These are phyloP conservation scores for Trametes polyzona DNA, from an alignment of 1,284 basidiomycete species.

Conservation along the genomic window DNA sequence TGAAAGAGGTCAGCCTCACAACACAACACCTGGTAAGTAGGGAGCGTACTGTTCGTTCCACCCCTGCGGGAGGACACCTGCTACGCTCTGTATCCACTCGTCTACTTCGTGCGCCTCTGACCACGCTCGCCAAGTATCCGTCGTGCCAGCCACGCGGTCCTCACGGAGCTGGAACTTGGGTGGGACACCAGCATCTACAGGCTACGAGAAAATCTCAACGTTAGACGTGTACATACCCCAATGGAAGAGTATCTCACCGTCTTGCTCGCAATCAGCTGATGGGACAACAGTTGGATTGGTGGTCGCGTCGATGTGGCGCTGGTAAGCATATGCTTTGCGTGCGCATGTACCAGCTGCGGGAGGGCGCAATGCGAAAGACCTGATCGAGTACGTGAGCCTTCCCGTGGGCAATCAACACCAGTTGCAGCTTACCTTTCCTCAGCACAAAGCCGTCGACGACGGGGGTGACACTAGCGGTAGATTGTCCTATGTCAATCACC, in stretches of 20 bases:
- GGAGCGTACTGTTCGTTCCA: conserved; percentile 85
- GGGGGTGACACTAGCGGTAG: conserved; percentile 89
- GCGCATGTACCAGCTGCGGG: conserved; percentile 78
- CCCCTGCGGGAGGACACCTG: conserved; percentile 81
- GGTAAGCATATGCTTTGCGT: conserved; percentile 67
- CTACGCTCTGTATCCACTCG: conserved; percentile 91
- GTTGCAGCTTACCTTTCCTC: conserved; percentile 75
- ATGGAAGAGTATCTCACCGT: conserved; percentile 41
- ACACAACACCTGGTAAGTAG: neutral
- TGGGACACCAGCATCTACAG: conserved; percentile 59
- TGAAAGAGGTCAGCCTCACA: conserved; percentile 28
- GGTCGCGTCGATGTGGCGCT: conserved; percentile 51
- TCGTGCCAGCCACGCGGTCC: conserved; percentile 75
- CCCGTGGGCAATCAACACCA: neutral
- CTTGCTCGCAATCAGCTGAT: conserved; percentile 89
- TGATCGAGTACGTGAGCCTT: conserved; percentile 31
- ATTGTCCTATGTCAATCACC: conserved; percentile 92
- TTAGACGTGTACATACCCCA: neutral
- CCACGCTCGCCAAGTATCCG: conserved; percentile 81
- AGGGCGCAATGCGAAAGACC: conserved; percentile 73
- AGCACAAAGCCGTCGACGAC: conserved; percentile 98
- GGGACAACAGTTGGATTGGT: conserved; percentile 71
- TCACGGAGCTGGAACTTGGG: conserved; percentile 74
- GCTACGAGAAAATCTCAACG: conserved; percentile 42
- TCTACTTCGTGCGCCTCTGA: conserved; percentile 88